Evolutionary conservation across 371 early-diverging fungal species (phyloP), one percentile per base, ranked within the genome.

Genomic region (Haplosporangium sp.): DNA sequence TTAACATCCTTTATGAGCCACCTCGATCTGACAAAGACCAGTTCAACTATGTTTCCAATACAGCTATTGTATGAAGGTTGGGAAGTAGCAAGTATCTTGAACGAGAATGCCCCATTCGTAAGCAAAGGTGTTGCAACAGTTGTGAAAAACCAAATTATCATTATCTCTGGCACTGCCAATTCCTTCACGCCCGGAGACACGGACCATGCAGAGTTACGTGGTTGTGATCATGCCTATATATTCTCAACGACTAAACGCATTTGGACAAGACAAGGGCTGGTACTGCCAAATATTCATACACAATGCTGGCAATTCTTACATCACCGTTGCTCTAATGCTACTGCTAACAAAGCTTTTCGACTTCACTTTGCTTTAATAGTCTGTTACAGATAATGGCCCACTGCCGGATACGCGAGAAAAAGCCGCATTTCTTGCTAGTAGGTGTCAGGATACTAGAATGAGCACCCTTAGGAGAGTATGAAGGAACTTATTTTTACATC

Each of bases 101-200:
- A 81, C 59, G 72, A 81, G 58, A 68, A 59, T 37, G 81, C 75
- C 1, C 81, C 81, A 2, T 81, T 74, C 63, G 81, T 81, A 2
- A 69, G 69, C 45, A 67, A 58, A 45, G 75, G 72, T n/a, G 75
- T 74, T 15, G 81, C 81, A 2, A 81, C 75, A 1, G 39, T 68
- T 19, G 71, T 71, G 6, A 40, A 60, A 10, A 69, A 71, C 44
- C 48, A 42, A 45, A 71, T 81, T 40, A 60, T 81, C 6, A 62
- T 81, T 17, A 71, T 81, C 37, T 71, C 81, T 10, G 81, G 81
- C 35, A 71, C 74, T 3, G 81, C 75, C 58, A 81, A 81, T 42
- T 71, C 81, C 7, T 81, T 81, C 20, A 81, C 75, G 1, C 69
- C 75, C 17, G 75, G 75, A 10, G 81, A 81, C 38, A 62, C 69